Evolutionary conservation across 1,284 basidiomycete species (phyloP).

Genomic region (Meira nashicola): DNA sequence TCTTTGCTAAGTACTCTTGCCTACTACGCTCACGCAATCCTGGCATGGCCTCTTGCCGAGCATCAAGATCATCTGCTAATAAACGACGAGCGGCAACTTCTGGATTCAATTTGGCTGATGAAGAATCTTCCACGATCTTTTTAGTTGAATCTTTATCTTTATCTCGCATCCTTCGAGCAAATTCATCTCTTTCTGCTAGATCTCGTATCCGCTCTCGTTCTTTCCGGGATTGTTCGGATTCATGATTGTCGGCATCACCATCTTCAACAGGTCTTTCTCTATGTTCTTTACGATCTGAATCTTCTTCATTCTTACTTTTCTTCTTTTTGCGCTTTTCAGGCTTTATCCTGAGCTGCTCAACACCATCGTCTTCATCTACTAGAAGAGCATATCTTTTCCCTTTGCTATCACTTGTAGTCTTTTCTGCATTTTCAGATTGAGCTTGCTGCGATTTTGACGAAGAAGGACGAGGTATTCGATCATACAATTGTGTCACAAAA

Average conservation of each 20-base stretch:
- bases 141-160: conserved; percentile 81
- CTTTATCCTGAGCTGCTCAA: conserved; percentile 36
- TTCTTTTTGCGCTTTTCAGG: conserved; percentile 57
- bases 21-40: conserved; percentile 53
- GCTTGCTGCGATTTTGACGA: conserved; percentile 65
- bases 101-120: conserved; percentile 59
- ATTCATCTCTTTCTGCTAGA: conserved; percentile 80
- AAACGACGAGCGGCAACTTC: conserved; percentile 76
- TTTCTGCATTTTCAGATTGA: conserved; percentile 56
- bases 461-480: conserved; percentile 62
- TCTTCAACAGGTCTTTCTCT: conserved; percentile 33
- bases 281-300: conserved; percentile 52
- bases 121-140: conserved; percentile 85
- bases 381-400: conserved; percentile 39
- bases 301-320: conserved; percentile 71
- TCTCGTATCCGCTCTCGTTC: conserved; percentile 77
- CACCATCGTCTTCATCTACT: conserved; percentile 27
- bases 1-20: conserved; percentile 92
- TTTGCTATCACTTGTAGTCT: conserved; percentile 56
- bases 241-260: conserved; percentile 55
- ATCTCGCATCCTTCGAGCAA: conserved; percentile 78
- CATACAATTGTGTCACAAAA: conserved; percentile 74
- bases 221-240: conserved; percentile 63
- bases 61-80: conserved; percentile 58
- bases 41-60: conserved; percentile 34